Evolutionary conservation across 140 eudicot species (phyloP), one percentile per base, ranked within the genome.

Genomic region (Senecio squalidus): DNA sequence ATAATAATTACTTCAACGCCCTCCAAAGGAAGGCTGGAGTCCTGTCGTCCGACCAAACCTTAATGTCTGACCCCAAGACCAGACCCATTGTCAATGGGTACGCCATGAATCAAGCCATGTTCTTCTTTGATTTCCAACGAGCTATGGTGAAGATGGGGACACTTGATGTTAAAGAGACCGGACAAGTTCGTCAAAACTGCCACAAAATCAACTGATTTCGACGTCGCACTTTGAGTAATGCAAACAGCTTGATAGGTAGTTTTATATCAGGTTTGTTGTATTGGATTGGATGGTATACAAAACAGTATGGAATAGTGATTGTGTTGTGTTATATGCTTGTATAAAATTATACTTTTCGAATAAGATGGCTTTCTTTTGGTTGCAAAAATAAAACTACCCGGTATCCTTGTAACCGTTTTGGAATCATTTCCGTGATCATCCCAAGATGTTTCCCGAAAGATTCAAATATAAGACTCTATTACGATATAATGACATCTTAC

Each of bases 71-170:
- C 53, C 67, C 86, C 15, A 62, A 47, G 46, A 92, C 98, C 4
- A 62, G 85, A 47, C 74, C 69, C 9, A 60, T 84, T 4, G 96
- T 92, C 24, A 79, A 82, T 20, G 83, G 34, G 5, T 92, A 87
- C 23, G 86, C 99, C 16, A 38, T 79, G 75, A 92, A 92, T 55
- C 83, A 77, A 74, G 99, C 99, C 65, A 77, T 79, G 95, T 92
- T 92, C 69, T 87, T 82, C 89, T 33, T 84, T 0, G 95, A 92
- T 60, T 92, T 92, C 81, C 93, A 79, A 68, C 85, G 65, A 49
- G 96, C 99, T 47, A 92, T 92, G 99, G 64, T 70, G 6, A 92
- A 87, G 75, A 87, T 92, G 99, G 72, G 99, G 29, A 10, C 45
- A 66, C 77, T 92, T 47, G 95, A 87, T 67, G 95, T 88, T 30